Evolutionary conservation across 257 asterid species (phyloP), one percentile per base, ranked within the genome.

Genomic region (Scutellaria minor): DNA sequence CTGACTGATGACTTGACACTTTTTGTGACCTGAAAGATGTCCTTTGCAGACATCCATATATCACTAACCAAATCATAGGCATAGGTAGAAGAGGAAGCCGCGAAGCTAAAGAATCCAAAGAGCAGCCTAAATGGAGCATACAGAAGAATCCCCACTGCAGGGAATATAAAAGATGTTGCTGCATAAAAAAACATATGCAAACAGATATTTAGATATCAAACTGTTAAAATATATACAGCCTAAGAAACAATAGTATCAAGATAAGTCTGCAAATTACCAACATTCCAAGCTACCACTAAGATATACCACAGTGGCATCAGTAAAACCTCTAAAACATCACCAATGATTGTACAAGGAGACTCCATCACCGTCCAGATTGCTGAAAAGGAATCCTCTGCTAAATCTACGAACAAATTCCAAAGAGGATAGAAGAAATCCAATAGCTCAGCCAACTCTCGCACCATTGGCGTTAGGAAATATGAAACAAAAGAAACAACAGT

Each of bases 231-330:
- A 20, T 42, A 22, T 40, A 41, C 20, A 4, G 24, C 48, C 13
- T 52, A 42, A 9, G 40, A 20, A 24, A 78, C 7, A 70, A 35
- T 31, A 66, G 40, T 22, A 31, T 37, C 20, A 70, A 51, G 56
- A 50, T 14, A 67, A 18, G 64, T 5, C 7, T 35, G 15, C 41
- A 0, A 35, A 92, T 79, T 77, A 89, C 97, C 90, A 22, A 85
- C 61, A 74, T 70, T 81, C 89, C 87, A 80, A 20, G 76, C 18
- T 14, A 82, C 41, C 42, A 81, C 75, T 22, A 78, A 57, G 20
- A 69, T 22, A 78, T 72, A 88, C 94, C 92, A 89, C 6, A 87
- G 35, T 0, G 97, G 97, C 67, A 85, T 69, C 47, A 89, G 75
- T 18, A 89, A 56, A 42, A 87, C 83, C 78, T 91, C 92, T 52